Base-by-base conservation (phyloP, 2,329 filamentous ascomycete genomes). In the Rugonectria rugulosa region DNA sequence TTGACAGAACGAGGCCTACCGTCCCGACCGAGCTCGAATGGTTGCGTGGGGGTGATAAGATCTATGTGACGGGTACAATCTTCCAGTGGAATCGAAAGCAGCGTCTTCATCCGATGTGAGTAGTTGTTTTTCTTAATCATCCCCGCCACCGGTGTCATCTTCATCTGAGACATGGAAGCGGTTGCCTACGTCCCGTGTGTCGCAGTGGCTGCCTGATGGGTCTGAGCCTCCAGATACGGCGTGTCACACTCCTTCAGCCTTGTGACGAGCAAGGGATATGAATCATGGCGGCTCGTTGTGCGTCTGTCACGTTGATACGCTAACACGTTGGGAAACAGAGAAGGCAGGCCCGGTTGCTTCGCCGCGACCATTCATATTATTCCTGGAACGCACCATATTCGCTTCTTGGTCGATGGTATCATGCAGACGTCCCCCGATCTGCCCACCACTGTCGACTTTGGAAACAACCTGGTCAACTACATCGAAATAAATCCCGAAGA, bases 51-150 rank as follows among this genome's bases (percentile, higher is more conserved):
- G 93, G 91, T 55, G 90, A 96, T 54, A 96, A 93, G 75, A 87
- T 98, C 61, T 99, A 97, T 73, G 92, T 99, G 40, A 99, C 95
- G 1, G 94, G 94, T 62, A 98, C 95, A 17, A 97, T 98, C 71
- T 96, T 96, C 67, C 91, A 94, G 72, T 99, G 95, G 95, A 92
- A 96, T 75, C 89, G 90, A 72, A 98, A 98, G 77, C 96, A 93
- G 72, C 86, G 90, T 65, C 79, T 99, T 70, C 87, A 92, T 74
- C 88, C 85, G 73, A 88, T 91, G 92, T 96, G 84, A 85, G 89
- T 86, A 14, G 31, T 9, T 27, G 47, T 54, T 29, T 15, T 44
- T 36, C 38, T 49, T 50, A 20, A 29, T 29, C 12, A 29, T 37
- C 17, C 24, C 6, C n/a, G 12, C 17, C 20, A n/a, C 17, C 38